Percentiles rank a stretch among this genome's conserved stretches.
Conservation (phyloP, 2,329 filamentous ascomycete species). For the Colletotrichum lentis region DNA sequence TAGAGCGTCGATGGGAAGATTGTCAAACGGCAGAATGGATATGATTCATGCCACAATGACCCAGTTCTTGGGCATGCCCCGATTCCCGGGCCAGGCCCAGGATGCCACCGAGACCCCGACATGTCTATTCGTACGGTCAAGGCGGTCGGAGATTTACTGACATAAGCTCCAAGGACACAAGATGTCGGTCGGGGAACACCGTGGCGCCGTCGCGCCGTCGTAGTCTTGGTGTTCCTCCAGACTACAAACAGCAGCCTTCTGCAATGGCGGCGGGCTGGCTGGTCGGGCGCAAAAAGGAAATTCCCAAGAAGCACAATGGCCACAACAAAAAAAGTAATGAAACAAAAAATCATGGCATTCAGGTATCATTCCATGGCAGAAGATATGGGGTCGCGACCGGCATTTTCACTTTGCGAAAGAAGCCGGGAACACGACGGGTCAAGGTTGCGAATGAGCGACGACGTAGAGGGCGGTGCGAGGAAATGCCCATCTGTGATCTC, state of each 20-base stretch:
- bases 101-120: conserved; percentile 31
- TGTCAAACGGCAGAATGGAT: conserved; percentile 17
- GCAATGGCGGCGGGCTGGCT: conserved; percentile 6
- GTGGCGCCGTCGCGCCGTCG: neutral
- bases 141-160: conserved; percentile 35
- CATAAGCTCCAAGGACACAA: conserved; percentile 24
- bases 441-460: conserved; percentile 9
- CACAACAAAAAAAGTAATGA: conserved; percentile 26
- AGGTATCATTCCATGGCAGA: conserved; percentile 27
- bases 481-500: conserved; percentile 16
- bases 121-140: conserved; percentile 13
- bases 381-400: conserved; percentile 27
- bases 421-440: conserved; percentile 10
- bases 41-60: conserved; percentile 19
- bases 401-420: conserved; percentile 7
- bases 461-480: conserved; percentile 32
- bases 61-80: conserved; percentile 17
- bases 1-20: conserved; percentile 16
- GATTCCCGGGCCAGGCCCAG: conserved; percentile 11
- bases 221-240: neutral
- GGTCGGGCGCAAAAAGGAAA: conserved; percentile 23
- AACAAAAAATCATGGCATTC: conserved; percentile 32
- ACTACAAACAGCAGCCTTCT: neutral
- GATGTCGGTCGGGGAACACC: neutral
- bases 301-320: conserved; percentile 6